Conservation (phyloP, 176 grass and related monocot species). For the Chrysopogon serrulatus region DNA sequence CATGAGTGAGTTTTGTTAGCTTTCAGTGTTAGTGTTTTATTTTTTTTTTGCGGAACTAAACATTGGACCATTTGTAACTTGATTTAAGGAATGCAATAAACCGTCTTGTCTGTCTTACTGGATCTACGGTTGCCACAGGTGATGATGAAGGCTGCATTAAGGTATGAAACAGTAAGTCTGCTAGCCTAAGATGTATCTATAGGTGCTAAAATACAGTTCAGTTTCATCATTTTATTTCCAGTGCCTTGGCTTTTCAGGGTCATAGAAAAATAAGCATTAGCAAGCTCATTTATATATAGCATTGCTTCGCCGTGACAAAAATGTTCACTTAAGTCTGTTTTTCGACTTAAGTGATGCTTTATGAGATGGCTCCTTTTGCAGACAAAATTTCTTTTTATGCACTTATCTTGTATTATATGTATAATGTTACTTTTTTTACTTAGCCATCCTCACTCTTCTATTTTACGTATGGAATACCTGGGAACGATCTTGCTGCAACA, state of each 20-base stretch:
- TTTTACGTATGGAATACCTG: slow-evolving; percentile 91
- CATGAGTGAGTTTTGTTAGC: slow-evolving; percentile 50
- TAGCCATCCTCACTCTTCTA: background rate
- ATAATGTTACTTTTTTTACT: background rate
- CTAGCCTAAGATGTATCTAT: background rate
- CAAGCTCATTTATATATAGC: background rate
- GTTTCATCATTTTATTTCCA: background rate
- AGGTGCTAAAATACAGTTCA: background rate
- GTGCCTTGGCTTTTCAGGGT: background rate
- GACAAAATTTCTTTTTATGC: background rate
- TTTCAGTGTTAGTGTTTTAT: background rate
- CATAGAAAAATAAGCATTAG: background rate
- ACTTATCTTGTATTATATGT: background rate
- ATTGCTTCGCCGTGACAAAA: background rate
- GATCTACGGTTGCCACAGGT: slow-evolving; percentile 75
- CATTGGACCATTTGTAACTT: background rate
- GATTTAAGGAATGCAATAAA: slow-evolving; percentile 52
- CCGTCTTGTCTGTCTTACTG: slow-evolving; percentile 81
- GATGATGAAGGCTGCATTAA: slow-evolving; percentile 95
- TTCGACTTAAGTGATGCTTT: background rate
- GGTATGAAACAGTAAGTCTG: slow-evolving; percentile 37
- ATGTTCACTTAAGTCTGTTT: background rate
- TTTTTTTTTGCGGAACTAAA: slow-evolving; percentile 13
- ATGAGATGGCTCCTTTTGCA: background rate
- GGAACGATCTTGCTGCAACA: slow-evolving; percentile 73